Base-by-base conservation (phyloP, 1,139 yeast species). In the Suhomyces maxii region DNA sequence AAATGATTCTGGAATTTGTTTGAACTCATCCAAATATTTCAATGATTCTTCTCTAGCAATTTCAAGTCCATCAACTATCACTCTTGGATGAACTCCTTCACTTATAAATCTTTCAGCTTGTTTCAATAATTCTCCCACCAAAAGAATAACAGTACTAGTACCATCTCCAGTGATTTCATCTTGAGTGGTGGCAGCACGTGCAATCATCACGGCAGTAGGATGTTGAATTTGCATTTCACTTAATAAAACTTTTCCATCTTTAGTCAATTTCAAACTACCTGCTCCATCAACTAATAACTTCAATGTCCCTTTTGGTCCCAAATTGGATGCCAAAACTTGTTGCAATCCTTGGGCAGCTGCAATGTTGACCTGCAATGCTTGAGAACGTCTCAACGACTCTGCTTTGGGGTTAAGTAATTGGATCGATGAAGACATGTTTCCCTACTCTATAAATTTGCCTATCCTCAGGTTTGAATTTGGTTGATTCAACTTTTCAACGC, bases 81-180 rank as follows among this genome's bases (percentile, higher is more conserved):
- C 87, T 60, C 98, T 77, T 37, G 99, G 99, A 68, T 93, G 99
- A 44, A 95, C 87, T 38, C 99, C 99, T 71, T 93, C 99, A 53
- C 84, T 79, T 48, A 89, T 83, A 64, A 82, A 91, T 59, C 98
- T 79, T 63, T 93, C 96, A 31, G 98, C 97, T 69, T 93, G 99
- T 66, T 88, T 89, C 63, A 93, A 78, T 50, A 93, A 75, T 65
- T 95, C 98, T 45, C 99, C 99, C 37, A 93, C 99, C 47, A 91
- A 79, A 54, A 95, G 77, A 45, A 93, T 93, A 48, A 93, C 99
- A 1, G 97, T 87, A n/a, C 99, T 93, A 48, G 99, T 95, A 54
- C 99, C 99, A 66, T 93, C 99, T 44, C 99, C 99, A 11, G 99
- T 89, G 64, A 95, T 90, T 66, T 93, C 99, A 67, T 93, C 99